Conservation (phyloP, 169 alveolate genomes). For the Theileria parva region DNA sequence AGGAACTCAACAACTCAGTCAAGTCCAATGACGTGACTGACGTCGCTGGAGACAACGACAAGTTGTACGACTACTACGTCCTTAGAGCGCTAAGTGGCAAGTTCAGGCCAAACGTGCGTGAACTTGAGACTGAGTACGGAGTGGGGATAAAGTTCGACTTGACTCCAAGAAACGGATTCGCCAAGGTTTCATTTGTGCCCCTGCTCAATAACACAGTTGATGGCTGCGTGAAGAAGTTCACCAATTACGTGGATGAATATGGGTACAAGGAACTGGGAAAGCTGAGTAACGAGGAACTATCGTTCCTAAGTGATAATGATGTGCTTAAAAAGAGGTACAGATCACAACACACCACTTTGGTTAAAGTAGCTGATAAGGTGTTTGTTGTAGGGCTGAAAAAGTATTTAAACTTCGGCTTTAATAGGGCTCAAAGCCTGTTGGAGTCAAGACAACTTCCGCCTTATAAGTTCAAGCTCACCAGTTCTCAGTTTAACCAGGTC, state of each 20-base stretch:
- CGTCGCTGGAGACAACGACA: constrained; percentile 30
- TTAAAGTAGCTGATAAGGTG: constrained; percentile 13
- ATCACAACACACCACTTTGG: constrained; percentile 12
- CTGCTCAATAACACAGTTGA: constrained; percentile 2
- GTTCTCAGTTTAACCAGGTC: not conserved
- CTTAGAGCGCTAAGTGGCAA: constrained; percentile 44
- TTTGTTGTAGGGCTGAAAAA: constrained; percentile 22
- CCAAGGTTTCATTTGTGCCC: constrained; percentile 16
- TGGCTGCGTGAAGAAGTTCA: not conserved
- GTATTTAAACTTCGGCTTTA: constrained; percentile 10
- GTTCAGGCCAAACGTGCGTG: constrained; percentile 41
- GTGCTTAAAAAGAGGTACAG: constrained; percentile 15
- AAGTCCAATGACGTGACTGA: constrained; percentile 8
- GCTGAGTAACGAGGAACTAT: constrained; percentile 8
- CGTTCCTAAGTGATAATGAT: constrained; percentile 16
- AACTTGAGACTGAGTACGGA: constrained; percentile 43
- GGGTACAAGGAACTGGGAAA: constrained; percentile 14
- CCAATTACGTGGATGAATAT: constrained; percentile 5
- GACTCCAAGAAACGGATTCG: constrained; percentile 33
- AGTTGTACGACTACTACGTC: constrained; percentile 39
- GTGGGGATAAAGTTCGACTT: constrained; percentile 43
- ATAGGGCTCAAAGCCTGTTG: constrained; percentile 8
- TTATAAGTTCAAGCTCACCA: not conserved
- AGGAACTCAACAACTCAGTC: not conserved
- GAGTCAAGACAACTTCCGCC: constrained; percentile 13